These are phyloP conservation scores for Rhizomucor pusillus DNA, from an alignment of 371 early-diverging fungal genomes.

Conservation along the genomic window DNA sequence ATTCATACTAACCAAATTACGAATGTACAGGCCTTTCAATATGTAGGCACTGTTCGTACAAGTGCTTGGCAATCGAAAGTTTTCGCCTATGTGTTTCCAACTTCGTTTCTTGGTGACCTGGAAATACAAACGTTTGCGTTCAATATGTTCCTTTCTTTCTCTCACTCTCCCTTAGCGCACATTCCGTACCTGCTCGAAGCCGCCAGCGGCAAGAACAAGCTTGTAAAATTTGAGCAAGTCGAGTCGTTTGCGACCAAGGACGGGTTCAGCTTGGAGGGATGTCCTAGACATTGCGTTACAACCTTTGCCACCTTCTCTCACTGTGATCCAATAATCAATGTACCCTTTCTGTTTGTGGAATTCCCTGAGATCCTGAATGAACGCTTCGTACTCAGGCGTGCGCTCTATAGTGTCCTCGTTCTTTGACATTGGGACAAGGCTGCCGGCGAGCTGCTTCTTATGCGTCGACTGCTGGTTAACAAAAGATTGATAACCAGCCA, in stretches of 20 bases:
- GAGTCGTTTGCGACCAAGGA: constrained; percentile 70
- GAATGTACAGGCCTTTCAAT: constrained; percentile 72
- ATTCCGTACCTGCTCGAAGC: constrained; percentile 58
- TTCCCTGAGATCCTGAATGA: constrained; percentile 59
- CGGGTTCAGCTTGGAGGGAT: constrained; percentile 62
- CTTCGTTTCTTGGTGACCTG: constrained; percentile 74
- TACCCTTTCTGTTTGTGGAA: constrained; percentile 63
- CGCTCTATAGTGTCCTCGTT: constrained; percentile 58
- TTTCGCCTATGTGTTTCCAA: constrained; percentile 77
- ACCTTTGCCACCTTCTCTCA: no score
- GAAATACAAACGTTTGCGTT: neutral
- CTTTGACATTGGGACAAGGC: constrained; percentile 12
- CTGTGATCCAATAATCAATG: neutral
- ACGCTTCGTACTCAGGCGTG: constrained; percentile 61
- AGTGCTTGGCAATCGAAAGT: constrained; percentile 77
- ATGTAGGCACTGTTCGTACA: constrained; percentile 85
- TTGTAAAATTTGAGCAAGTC: constrained; percentile 65
- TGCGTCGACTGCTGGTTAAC: no score
- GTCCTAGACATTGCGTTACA: constrained; percentile 37
- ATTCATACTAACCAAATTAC: constrained; percentile 47
- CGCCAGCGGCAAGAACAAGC: constrained; percentile 62
- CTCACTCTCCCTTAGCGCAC: neutral
- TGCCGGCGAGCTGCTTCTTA: no score
- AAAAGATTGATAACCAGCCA: no score
- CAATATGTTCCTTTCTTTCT: neutral